phyloP scores from a whole-genome alignment of 495 filamentous ascomycete species.

The Aspergillus steynii region DNA sequence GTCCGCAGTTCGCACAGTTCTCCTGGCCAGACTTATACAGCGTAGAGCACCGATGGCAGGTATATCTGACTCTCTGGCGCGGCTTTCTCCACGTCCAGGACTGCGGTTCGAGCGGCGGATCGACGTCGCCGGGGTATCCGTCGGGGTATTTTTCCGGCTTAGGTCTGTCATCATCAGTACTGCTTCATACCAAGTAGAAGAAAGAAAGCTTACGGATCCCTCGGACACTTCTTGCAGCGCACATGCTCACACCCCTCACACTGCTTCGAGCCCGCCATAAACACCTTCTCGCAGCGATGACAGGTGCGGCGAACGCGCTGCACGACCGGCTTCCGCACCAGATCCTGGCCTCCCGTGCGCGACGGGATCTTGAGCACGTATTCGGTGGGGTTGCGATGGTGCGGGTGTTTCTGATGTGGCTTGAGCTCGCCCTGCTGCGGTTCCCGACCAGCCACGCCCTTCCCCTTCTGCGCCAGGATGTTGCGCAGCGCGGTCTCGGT shows the following conservation, averaged over 20 bases:
- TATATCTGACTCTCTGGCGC: constrained; percentile 54
- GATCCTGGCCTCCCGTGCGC: constrained; percentile 67
- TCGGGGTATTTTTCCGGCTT: constrained; percentile 74
- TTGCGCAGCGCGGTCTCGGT: constrained; percentile 42
- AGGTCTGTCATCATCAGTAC: constrained; percentile 39
- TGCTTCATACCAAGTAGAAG: constrained; percentile 8
- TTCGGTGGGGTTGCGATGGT: constrained; percentile 24
- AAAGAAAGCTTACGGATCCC: constrained; percentile 62
- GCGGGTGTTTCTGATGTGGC: too few relatives aligned
- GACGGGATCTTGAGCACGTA: constrained; percentile 58
- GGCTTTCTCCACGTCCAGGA: constrained; percentile 45
- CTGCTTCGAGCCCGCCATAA: constrained; percentile 56
- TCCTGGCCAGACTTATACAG: constrained; percentile 47
- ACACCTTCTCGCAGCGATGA: constrained; percentile 70
- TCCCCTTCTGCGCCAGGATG: constrained; percentile 20
- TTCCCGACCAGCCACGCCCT: constrained; percentile 9
- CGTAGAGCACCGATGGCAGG: constrained; percentile 64
- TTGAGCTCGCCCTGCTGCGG: too few relatives aligned
- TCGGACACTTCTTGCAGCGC: constrained; percentile 78
- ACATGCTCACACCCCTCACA: constrained; percentile 73
- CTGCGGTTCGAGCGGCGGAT: constrained; percentile 32
- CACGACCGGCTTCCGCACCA: constrained; percentile 62
- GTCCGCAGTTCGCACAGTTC: constrained; percentile 62
- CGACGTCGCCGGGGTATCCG: constrained; percentile 75
- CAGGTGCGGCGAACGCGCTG: constrained; percentile 77